These are phyloP conservation scores for Piromyces sp. DNA, from an alignment of 192 early-diverging fungal species.

Conservation along the genomic window DNA sequence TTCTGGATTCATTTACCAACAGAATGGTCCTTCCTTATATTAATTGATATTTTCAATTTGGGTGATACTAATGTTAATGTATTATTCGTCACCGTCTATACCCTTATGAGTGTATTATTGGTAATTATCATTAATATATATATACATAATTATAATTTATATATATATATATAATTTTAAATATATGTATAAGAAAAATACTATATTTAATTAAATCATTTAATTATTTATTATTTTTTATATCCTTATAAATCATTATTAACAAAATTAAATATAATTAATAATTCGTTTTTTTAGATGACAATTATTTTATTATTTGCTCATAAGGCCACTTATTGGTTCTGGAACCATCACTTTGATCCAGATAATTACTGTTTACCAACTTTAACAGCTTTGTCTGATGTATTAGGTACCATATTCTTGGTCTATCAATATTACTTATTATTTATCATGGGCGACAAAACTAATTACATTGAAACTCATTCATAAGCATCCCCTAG, in stretches of 20 bases:
- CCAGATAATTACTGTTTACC: slow-evolving; percentile 17
- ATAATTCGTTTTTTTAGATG: not conserved
- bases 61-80: not conserved
- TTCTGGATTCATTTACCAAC: not conserved
- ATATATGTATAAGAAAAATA: too few relatives aligned
- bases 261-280: too few relatives aligned
- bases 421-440: not conserved
- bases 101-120: not conserved
- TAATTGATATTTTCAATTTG: not conserved
- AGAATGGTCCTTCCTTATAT: not conserved
- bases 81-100: not conserved
- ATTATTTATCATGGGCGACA: not conserved
- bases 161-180: too few relatives aligned
- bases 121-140: not conserved
- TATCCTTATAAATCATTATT: too few relatives aligned
- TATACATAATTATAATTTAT: too few relatives aligned
- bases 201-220: too few relatives aligned
- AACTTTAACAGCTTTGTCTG: slow-evolving; percentile 13
- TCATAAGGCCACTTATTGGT: not conserved
- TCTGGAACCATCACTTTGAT: slow-evolving; percentile 6
- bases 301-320: slow-evolving; percentile 2
- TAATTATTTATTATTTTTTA: too few relatives aligned
- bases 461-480: not conserved
- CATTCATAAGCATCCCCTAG: not conserved
- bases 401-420: slow-evolving; percentile 12